Conservation (phyloP, 257 asterid species). For the Solanum chaucha region DNA sequence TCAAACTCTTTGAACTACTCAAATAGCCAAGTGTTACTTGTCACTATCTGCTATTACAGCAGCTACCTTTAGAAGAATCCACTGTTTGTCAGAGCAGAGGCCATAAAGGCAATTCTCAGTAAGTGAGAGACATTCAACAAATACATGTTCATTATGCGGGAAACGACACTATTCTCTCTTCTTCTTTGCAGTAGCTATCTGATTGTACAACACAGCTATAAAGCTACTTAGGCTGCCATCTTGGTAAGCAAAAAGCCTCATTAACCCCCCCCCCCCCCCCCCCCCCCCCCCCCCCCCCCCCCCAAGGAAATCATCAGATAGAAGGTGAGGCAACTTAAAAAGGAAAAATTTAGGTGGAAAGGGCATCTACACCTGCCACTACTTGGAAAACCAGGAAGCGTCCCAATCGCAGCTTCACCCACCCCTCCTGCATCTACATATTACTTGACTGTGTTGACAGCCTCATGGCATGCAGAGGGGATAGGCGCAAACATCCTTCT, state of each 20-base stretch:
- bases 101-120: neutral
- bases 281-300: no score
- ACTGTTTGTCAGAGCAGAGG: neutral
- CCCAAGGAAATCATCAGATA: neutral
- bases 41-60: neutral
- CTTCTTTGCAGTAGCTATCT: neutral
- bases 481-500: neutral
- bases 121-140: neutral
- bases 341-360: neutral
- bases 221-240: neutral
- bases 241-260: neutral
- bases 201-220: neutral
- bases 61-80: neutral
- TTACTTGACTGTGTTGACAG: neutral
- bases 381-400: neutral
- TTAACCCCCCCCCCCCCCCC: neutral
- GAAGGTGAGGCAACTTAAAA: neutral
- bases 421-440: neutral
- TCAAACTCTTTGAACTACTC: constrained; percentile 4
- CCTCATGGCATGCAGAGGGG: neutral
- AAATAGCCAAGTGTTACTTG: neutral
- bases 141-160: neutral
- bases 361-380: neutral
- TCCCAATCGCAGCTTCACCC: neutral
- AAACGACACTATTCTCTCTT: neutral